A percentile compares a stretch with the other conserved stretches of the same genome.
phyloP scores from a whole-genome alignment of 1,139 yeast species.

The Sugiyamaella novakii region DNA sequence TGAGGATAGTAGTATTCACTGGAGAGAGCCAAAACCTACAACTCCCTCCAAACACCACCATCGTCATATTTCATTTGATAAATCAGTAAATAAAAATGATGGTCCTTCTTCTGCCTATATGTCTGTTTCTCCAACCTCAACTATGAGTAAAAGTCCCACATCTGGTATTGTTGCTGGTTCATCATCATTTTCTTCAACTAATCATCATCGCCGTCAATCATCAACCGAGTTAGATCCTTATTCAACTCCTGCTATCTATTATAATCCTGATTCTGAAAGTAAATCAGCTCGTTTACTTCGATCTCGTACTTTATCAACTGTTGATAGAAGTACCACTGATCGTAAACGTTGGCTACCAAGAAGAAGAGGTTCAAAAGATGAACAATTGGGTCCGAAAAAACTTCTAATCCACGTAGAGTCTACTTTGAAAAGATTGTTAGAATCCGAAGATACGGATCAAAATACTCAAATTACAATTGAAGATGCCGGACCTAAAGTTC shows the following conservation, averaged over 20 bases:
- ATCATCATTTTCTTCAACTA: not conserved
- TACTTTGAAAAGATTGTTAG: constrained; percentile 68
- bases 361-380: constrained; percentile 73
- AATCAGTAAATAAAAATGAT: constrained; percentile 7
- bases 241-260: constrained; percentile 68
- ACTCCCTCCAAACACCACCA: constrained; percentile 4
- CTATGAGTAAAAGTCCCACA: no score
- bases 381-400: constrained; percentile 50
- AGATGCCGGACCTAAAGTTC: constrained; percentile 89
- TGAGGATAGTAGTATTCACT: not conserved
- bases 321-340: constrained; percentile 22
- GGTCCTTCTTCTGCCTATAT: constrained; percentile 10
- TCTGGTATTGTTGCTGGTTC: not conserved
- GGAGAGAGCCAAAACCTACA: constrained; percentile 3
- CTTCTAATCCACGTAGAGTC: constrained; percentile 78
- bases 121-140: no score
- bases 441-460: constrained; percentile 82
- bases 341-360: constrained; percentile 18
- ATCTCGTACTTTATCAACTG: constrained; percentile 35
- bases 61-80: constrained; percentile 13
- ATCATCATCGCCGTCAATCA: constrained; percentile 17
- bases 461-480: constrained; percentile 90
- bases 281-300: constrained; percentile 33
- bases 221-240: constrained; percentile 53
- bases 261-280: constrained; percentile 56